Conservation (phyloP, 441 rosid species). For the Flueggea neowawraea region DNA sequence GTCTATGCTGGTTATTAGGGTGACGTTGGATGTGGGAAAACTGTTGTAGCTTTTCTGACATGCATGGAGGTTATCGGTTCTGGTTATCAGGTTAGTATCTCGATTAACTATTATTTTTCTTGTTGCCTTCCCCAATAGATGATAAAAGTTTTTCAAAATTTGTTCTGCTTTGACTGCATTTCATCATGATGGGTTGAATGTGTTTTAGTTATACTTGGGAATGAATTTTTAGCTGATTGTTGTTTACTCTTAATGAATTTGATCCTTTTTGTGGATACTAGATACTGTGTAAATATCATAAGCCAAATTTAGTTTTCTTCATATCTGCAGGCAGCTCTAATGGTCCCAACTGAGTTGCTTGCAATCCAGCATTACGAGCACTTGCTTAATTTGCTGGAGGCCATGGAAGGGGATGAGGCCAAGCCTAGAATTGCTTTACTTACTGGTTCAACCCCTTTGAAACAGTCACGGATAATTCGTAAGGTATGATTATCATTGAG, state of each 20-base stretch:
- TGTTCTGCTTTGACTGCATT: constrained; percentile 2
- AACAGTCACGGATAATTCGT: constrained; percentile 80
- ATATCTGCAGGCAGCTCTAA: constrained; percentile 82
- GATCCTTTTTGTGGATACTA: constrained; percentile 2
- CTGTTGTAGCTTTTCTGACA: constrained; percentile 92
- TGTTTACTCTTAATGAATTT: constrained; percentile 9
- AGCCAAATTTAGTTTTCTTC: constrained; percentile 1
- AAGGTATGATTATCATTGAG: constrained; percentile 51
- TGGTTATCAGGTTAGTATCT: constrained; percentile 84
- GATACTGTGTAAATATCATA: background rate
- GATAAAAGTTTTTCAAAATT: background rate
- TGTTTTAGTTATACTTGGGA: constrained; percentile 1
- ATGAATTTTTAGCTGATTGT: background rate
- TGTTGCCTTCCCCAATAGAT: constrained; percentile 4
- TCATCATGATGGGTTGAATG: constrained; percentile 1
- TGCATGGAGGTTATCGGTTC: constrained; percentile 95
- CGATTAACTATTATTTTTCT: constrained; percentile 7
- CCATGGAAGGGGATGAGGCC: constrained; percentile 42
- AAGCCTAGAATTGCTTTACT: constrained; percentile 89
- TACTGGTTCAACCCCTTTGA: constrained; percentile 85
- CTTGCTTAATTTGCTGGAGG: constrained; percentile 66
- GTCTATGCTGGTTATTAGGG: constrained; percentile 44
- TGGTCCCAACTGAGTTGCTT: constrained; percentile 98
- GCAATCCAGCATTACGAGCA: constrained; percentile 92
- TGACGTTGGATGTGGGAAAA: constrained; percentile 99